A percentile compares a stretch with the other conserved stretches of the same genome.
Conservation (phyloP, 2,329 filamentous ascomycete species). For the Pseudogymnoascus sp. region DNA sequence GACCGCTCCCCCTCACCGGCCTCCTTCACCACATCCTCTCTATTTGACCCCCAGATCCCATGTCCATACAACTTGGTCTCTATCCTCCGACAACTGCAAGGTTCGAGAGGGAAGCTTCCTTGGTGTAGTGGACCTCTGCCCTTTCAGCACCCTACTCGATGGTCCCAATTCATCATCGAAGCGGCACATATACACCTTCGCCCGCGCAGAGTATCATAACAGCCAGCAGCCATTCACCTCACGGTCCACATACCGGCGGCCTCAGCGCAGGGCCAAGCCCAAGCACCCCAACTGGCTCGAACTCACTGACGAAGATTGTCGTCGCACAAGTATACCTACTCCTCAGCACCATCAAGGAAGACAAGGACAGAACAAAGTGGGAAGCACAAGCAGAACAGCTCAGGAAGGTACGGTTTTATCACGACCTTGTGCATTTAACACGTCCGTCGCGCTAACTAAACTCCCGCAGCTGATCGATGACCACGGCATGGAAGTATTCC, state of each 20-base stretch:
- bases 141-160: slow-evolving; percentile 9
- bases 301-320: slow-evolving; percentile 80
- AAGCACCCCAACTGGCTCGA: slow-evolving; percentile 38
- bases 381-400: slow-evolving; percentile 86
- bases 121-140: slow-evolving; percentile 20
- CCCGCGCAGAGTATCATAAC: slow-evolving; percentile 28
- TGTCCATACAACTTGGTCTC: slow-evolving; percentile 6
- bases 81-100: slow-evolving; percentile 26
- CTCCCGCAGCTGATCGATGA: slow-evolving; percentile 76
- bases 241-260: slow-evolving; percentile 39
- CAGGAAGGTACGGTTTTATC: slow-evolving; percentile 58
- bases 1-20: not conserved
- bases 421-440: slow-evolving; percentile 11
- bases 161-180: slow-evolving; percentile 19
- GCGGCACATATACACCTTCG: slow-evolving; percentile 30
- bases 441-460: slow-evolving; percentile 1
- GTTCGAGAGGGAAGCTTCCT: slow-evolving; percentile 28
- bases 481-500: slow-evolving; percentile 98
- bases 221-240: slow-evolving; percentile 29
- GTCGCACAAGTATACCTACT: slow-evolving; percentile 93
- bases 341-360: slow-evolving; percentile 89
- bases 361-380: slow-evolving; percentile 83
- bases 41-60: slow-evolving; percentile 7
- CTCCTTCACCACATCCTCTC: not conserved
- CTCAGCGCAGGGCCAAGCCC: slow-evolving; percentile 29